Base-by-base conservation (phyloP, 805 yeast genomes). In the Wickerhamomyces mucosus region DNA sequence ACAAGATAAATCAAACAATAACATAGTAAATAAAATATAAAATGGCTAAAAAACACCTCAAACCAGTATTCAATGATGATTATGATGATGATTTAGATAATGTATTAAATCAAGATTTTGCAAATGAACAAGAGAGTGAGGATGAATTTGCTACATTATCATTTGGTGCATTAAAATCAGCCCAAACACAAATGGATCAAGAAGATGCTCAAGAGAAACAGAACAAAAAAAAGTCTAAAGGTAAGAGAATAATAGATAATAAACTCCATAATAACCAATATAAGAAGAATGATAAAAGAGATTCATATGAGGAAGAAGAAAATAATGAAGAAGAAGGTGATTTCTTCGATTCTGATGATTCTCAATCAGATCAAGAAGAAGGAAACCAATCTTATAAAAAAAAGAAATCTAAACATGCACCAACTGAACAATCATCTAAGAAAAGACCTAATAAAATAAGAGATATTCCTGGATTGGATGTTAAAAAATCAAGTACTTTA, bases 361-460 rank as follows among this genome's bases (percentile, higher is more conserved):
- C 37, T 27, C 52, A 50, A 15, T 26, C 36, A 12, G 51, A 48
- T 2, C 44, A 43, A 13, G 48, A 43, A 15, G 29, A 34, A 28
- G 32, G 24, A 21, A 13, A 41, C 26, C 27, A 13, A 6, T 8
- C 8, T 11, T 8, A 11, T 19, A 32, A 45, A 36, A 45, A 41
- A 37, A 67, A 65, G 43, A 69, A 63, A 44, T 65, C 57, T 40
- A 89, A 88, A 51, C 95, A 89, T 61, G 96, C 94, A 0, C 98
- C 98, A 10, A 59, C 75, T 3, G 96, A 83, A 49, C 48, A 72
- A 17, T 79, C 92, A 6, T 62, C 94, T 0, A 85, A 80, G 53
- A 69, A 59, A 41, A 79, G 77, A 13, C 94, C 80, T 1, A 61
- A 84, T 0, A 63, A 65, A 40, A 63, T 84, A 22, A 67, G 97